Conservation (phyloP, 75 land plant genomes). For the Cupressus sempervirens region DNA sequence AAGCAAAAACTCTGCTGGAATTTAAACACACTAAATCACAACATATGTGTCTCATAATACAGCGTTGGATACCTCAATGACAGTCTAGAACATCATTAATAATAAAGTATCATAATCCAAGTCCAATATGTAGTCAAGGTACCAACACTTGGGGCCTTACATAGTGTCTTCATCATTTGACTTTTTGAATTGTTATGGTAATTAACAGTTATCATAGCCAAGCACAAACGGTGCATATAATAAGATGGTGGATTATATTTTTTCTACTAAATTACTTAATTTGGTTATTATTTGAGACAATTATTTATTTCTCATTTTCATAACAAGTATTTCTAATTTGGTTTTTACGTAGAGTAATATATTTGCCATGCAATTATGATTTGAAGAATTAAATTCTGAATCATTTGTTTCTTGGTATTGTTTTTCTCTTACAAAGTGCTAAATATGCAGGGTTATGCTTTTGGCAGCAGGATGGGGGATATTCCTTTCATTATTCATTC, state of each 20-base stretch:
- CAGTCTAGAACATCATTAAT: too few relatives aligned
- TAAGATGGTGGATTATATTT: background rate
- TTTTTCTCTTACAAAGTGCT: background rate
- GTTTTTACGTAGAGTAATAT: background rate
- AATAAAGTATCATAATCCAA: too few relatives aligned
- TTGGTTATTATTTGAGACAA: background rate
- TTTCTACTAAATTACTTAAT: background rate
- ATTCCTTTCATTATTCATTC: slow-evolving; percentile 72
- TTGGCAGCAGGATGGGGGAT: slow-evolving; percentile 80
- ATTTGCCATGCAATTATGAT: background rate
- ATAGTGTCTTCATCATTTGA: background rate
- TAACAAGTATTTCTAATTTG: background rate
- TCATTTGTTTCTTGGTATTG: background rate
- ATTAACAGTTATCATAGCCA: background rate
- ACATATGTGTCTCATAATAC: too few relatives aligned
- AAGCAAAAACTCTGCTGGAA: too few relatives aligned
- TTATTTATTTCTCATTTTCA: background rate
- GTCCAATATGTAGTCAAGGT: too few relatives aligned
- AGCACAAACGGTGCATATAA: background rate
- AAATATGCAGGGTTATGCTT: slow-evolving; percentile 51
- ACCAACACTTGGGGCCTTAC: background rate
- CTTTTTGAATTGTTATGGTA: background rate
- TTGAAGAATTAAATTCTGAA: background rate
- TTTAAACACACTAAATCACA: too few relatives aligned
- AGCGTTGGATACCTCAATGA: too few relatives aligned